phyloP scores from a whole-genome alignment of 345 rosid genomes.

The Lenwebbia sp. region DNA sequence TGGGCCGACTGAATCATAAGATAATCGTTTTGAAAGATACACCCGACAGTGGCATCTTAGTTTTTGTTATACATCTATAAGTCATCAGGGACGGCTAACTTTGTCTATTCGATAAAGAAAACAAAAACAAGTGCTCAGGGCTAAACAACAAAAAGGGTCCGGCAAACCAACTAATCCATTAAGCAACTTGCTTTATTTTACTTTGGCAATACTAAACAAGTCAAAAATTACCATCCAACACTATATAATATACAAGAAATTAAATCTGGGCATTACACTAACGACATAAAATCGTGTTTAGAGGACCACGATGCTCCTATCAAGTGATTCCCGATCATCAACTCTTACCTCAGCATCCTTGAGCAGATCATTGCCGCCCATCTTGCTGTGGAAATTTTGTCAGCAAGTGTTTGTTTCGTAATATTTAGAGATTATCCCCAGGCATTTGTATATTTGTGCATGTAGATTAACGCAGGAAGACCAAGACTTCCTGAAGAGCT shows the following conservation, averaged over 20 bases:
- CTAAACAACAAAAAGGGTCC: neutral
- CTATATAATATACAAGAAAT: neutral
- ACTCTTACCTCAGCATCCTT: neutral
- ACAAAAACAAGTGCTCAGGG: neutral
- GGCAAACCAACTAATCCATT: neutral
- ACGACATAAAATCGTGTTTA: neutral
- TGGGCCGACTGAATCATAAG: neutral
- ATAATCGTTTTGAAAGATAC: neutral
- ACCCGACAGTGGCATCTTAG: neutral
- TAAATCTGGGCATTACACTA: neutral
- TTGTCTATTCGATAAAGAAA: neutral
- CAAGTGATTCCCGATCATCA: neutral
- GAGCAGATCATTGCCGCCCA: no score
- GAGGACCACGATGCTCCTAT: neutral
- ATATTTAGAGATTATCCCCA: no score
- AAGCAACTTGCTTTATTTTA: neutral
- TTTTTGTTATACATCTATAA: no score
- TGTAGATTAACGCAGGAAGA: neutral
- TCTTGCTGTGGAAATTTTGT: neutral
- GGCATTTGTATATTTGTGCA: no score
- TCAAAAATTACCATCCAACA: neutral
- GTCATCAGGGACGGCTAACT: rapidly evolving
- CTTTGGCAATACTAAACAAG: neutral
- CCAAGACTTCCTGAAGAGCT: neutral
- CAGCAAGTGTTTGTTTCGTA: no score